Evolutionary conservation across 2,329 filamentous ascomycete genomes (phyloP).

Genomic region (Fusarium sp.): DNA sequence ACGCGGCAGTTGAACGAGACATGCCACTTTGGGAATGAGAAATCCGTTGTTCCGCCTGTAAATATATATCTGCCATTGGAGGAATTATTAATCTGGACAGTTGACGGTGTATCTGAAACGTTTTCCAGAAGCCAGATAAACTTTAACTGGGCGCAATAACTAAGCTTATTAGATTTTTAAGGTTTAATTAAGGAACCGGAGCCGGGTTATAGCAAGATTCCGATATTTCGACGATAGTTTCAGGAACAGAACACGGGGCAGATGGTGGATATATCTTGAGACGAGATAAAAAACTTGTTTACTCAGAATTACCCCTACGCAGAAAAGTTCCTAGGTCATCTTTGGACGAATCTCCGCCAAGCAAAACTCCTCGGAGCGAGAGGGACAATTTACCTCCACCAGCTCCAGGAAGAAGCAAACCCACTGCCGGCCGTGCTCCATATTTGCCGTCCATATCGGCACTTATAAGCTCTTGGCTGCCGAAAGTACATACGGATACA

Average conservation of each 20-base stretch:
- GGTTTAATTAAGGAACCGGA: constrained; percentile 32
- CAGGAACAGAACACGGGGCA: constrained; percentile 10
- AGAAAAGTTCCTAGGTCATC: too few species aligned
- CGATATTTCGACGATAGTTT: constrained; percentile 6
- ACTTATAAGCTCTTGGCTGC: neutral
- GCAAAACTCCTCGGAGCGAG: too few species aligned
- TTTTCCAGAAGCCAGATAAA: constrained; percentile 27
- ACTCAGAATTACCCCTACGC: neutral
- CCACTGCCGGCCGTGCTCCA: neutral
- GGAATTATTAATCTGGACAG: constrained; percentile 8
- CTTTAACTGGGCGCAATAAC: neutral
- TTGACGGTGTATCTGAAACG: constrained; percentile 20
- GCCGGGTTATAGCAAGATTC: neutral
- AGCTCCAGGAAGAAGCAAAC: neutral
- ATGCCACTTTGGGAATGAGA: constrained; percentile 6
- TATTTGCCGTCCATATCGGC: neutral
- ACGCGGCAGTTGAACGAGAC: constrained; percentile 5
- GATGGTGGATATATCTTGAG: neutral
- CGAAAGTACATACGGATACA: neutral
- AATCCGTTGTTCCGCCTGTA: neutral
- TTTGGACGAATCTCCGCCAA: too few species aligned
- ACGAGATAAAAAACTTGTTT: neutral
- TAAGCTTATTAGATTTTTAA: constrained; percentile 1
- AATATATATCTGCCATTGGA: constrained; percentile 16
- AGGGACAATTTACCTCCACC: too few species aligned